Conservation (phyloP, 2,329 filamentous ascomycete species). For the Myotisia sp. region DNA sequence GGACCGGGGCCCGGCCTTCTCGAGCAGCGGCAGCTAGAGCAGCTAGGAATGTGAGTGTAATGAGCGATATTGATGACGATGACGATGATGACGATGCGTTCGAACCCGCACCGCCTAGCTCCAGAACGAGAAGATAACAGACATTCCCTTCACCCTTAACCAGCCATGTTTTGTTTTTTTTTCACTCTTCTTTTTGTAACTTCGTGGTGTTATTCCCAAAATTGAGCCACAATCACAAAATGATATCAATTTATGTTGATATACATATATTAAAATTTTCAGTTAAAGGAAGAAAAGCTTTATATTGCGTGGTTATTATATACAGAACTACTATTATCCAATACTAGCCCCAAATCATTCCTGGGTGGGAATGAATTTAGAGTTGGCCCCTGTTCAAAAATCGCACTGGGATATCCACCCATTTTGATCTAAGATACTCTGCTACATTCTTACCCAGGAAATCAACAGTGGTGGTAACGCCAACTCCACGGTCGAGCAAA, state of each 20-base stretch:
- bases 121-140: too few relatives aligned
- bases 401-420: constrained; percentile 24
- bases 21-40: constrained; percentile 15
- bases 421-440: constrained; percentile 23
- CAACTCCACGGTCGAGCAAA: constrained; percentile 25
- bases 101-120: constrained; percentile 25
- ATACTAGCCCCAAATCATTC: neutral
- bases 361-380: constrained; percentile 7
- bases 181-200: too few relatives aligned
- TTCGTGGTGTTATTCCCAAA: too few relatives aligned
- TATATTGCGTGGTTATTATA: neutral
- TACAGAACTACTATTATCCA: neutral
- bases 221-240: too few relatives aligned
- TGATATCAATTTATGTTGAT: too few relatives aligned
- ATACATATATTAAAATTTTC: too few relatives aligned
- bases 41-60: constrained; percentile 22
- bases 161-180: too few relatives aligned
- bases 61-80: constrained; percentile 29
- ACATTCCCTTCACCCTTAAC: too few relatives aligned
- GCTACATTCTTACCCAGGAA: constrained; percentile 29
- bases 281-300: too few relatives aligned
- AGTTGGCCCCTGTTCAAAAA: constrained; percentile 20
- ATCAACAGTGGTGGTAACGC: constrained; percentile 23
- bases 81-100: constrained; percentile 35
- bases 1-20: constrained; percentile 16